phyloP scores from a whole-genome alignment of 2,329 filamentous ascomycete species.

The Tolypocladium amazonense region DNA sequence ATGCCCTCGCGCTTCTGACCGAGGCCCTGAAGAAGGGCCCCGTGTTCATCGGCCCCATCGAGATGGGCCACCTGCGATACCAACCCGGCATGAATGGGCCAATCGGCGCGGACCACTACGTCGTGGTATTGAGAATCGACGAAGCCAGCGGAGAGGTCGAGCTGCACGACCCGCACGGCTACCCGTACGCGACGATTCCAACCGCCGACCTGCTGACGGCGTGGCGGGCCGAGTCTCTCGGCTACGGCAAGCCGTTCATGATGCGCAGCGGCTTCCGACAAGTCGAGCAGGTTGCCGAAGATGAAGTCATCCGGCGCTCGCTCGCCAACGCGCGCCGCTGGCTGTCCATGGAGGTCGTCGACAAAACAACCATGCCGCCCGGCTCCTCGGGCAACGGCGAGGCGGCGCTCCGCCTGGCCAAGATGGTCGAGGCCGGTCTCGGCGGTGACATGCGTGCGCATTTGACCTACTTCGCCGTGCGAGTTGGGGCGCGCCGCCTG shows the following conservation, averaged over 20 bases:
- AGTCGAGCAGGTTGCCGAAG: conserved; percentile 3
- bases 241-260: conserved; percentile 7
- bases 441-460: background rate
- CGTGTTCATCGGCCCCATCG: conserved; percentile 8
- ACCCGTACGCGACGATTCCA: conserved; percentile 8
- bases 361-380: conserved; percentile 4
- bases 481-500: conserved; percentile 6
- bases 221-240: conserved; percentile 7
- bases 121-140: conserved; percentile 5
- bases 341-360: background rate
- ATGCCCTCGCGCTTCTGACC: conserved; percentile 4
- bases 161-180: conserved; percentile 8
- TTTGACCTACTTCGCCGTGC: conserved; percentile 6
- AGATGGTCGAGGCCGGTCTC: conserved; percentile 4
- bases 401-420: conserved; percentile 3
- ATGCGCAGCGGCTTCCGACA: conserved; percentile 7
- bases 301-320: conserved; percentile 7
- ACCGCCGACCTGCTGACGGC: conserved; percentile 6
- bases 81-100: conserved; percentile 6
- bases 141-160: conserved; percentile 1
- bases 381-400: conserved; percentile 5
- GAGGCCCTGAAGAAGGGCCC: conserved; percentile 5
- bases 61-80: conserved; percentile 8
- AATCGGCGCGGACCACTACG: conserved; percentile 9
- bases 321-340: conserved; percentile 4